A percentile compares a stretch with the other conserved stretches of the same genome.
Evolutionary conservation across 2,329 filamentous ascomycete genomes (phyloP).

Genomic region (Westerdykella ornata): DNA sequence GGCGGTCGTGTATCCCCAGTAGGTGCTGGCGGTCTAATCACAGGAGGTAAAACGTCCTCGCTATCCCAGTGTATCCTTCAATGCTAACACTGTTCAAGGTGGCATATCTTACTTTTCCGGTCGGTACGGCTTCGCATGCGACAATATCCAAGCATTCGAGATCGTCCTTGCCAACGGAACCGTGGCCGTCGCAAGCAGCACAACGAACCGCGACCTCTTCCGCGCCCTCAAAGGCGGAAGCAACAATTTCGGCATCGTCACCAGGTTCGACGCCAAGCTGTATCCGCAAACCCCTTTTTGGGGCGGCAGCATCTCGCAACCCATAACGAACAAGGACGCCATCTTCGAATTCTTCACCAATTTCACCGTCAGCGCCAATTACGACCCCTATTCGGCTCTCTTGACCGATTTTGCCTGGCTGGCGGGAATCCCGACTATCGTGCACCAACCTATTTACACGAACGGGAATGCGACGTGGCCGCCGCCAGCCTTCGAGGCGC

Average conservation of each 20-base stretch:
- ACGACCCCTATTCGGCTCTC: slow-evolving; percentile 17
- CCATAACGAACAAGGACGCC: slow-evolving; percentile 13
- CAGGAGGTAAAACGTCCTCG: slow-evolving; percentile 15
- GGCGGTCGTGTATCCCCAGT: slow-evolving; percentile 20
- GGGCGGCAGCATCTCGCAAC: slow-evolving; percentile 33
- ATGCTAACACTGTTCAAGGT: slow-evolving; percentile 13
- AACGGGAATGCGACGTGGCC: slow-evolving; percentile 12
- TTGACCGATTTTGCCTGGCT: slow-evolving; percentile 16
- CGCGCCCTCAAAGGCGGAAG: slow-evolving; percentile 31
- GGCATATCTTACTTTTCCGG: slow-evolving; percentile 32
- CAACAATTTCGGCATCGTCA: slow-evolving; percentile 37
- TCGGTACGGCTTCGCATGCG: slow-evolving; percentile 27
- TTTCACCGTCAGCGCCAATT: slow-evolving; percentile 14
- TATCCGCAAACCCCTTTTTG: slow-evolving; percentile 22
- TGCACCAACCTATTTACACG: slow-evolving; percentile 14
- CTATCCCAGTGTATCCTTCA: not conserved
- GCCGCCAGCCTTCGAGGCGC: slow-evolving; percentile 10
- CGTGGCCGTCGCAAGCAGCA: slow-evolving; percentile 24
- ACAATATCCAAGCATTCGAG: slow-evolving; percentile 30
- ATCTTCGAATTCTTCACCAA: slow-evolving; percentile 14
- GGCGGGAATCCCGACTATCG: slow-evolving; percentile 8
- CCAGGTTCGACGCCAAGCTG: slow-evolving; percentile 18
- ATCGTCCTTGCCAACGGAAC: slow-evolving; percentile 34
- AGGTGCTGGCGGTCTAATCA: slow-evolving; percentile 18
- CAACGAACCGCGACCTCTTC: slow-evolving; percentile 23